These are phyloP conservation scores for Nasturtium officinale DNA, from an alignment of 345 rosid species.

Conservation along the genomic window DNA sequence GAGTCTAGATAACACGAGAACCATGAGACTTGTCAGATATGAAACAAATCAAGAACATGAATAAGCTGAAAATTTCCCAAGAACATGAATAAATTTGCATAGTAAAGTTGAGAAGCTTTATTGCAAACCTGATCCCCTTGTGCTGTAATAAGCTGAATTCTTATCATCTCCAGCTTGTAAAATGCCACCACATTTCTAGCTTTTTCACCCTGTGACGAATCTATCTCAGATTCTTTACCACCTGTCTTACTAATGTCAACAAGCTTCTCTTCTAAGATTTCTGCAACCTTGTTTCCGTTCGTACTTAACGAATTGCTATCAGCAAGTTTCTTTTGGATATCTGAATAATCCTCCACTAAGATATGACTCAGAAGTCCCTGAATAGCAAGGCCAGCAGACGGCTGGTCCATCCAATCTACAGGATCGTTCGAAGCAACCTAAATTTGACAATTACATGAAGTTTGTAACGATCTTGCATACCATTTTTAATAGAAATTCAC, in stretches of 20 bases:
- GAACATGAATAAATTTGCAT: neutral
- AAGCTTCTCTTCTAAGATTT: conserved; percentile 44
- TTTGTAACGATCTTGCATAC: neutral
- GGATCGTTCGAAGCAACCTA: conserved; percentile 85
- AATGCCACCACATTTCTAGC: conserved; percentile 53
- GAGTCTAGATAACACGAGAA: conserved; percentile 1
- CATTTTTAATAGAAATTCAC: neutral
- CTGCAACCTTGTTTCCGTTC: conserved; percentile 43
- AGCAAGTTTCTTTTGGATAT: conserved; percentile 64
- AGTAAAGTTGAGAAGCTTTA: conserved; percentile 5
- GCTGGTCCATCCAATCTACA: conserved; percentile 87
- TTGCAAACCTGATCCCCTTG: conserved; percentile 73
- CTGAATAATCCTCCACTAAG: conserved; percentile 70
- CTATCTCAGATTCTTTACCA: conserved; percentile 43
- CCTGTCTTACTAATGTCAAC: conserved; percentile 48
- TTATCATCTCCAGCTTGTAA: conserved; percentile 85
- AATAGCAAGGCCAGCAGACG: conserved; percentile 81
- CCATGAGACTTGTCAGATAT: too few species aligned
- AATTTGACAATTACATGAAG: conserved; percentile 24
- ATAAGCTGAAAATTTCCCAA: too few species aligned
- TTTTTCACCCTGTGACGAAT: conserved; percentile 46
- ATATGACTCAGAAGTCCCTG: conserved; percentile 84
- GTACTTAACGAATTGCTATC: conserved; percentile 37
- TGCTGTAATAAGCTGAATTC: conserved; percentile 76
- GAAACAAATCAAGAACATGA: neutral